phyloP scores from a whole-genome alignment of 208 protist genomes.

The Crithidia mellificae region DNA sequence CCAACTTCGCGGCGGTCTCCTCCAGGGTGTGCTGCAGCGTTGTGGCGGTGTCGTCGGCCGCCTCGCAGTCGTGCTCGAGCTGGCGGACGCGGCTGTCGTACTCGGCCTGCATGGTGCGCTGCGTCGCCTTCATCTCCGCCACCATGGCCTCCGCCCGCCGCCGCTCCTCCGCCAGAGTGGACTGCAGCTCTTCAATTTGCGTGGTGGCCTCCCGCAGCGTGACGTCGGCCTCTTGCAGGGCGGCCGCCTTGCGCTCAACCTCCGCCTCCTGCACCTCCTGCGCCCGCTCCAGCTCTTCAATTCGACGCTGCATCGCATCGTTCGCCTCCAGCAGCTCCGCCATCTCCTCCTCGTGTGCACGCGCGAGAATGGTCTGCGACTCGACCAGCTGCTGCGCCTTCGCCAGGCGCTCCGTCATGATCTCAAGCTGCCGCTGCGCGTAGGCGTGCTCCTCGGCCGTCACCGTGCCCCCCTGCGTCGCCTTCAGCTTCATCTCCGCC shows the following conservation, averaged over 20 bases:
- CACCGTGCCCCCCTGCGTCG: slow-evolving; percentile 42
- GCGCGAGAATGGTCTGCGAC: slow-evolving; percentile 52
- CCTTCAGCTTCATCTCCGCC: slow-evolving; percentile 43
- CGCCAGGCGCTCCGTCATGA: slow-evolving; percentile 54
- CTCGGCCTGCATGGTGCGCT: slow-evolving; percentile 40
- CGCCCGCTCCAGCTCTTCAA: slow-evolving; percentile 36
- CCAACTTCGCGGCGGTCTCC: slow-evolving; percentile 25
- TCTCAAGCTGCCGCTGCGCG: slow-evolving; percentile 56
- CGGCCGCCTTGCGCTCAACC: slow-evolving; percentile 19
- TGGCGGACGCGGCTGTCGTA: slow-evolving; percentile 45
- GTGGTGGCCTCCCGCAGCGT: slow-evolving; percentile 34
- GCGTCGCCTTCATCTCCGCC: slow-evolving; percentile 28
- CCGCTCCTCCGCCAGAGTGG: slow-evolving; percentile 26
- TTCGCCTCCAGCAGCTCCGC: slow-evolving; percentile 47
- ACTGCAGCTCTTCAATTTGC: slow-evolving; percentile 40
- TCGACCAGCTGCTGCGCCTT: slow-evolving; percentile 62
- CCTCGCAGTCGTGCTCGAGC: slow-evolving; percentile 42
- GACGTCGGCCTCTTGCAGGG: slow-evolving; percentile 36
- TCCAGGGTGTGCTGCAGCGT: slow-evolving; percentile 35
- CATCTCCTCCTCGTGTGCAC: slow-evolving; percentile 64
- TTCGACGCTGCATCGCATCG: slow-evolving; percentile 39
- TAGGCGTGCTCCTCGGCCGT: slow-evolving; percentile 62
- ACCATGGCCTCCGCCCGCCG: slow-evolving; percentile 23
- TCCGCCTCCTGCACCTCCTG: slow-evolving; percentile 15
- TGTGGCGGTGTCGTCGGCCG: slow-evolving; percentile 20